These are phyloP conservation scores for Trametes pubescens DNA, from an alignment of 1,284 basidiomycete species.

Conservation along the genomic window DNA sequence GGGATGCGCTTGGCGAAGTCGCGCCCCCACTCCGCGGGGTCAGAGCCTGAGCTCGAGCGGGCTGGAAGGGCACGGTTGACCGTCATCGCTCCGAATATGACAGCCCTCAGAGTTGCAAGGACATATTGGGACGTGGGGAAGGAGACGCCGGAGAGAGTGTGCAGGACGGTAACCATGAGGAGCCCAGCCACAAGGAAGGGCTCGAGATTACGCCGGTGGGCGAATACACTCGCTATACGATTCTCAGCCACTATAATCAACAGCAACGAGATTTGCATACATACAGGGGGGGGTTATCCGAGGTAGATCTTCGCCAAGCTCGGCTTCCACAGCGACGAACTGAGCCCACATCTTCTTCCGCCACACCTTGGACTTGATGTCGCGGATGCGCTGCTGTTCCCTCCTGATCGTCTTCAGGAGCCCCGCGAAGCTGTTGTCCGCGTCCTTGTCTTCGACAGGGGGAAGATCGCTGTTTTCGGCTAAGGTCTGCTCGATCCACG, in stretches of 20 bases:
- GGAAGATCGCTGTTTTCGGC: not conserved
- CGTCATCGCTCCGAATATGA: constrained; percentile 7
- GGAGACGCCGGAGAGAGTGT: constrained; percentile 8
- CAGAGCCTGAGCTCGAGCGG: too few species aligned
- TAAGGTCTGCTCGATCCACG: constrained; percentile 4
- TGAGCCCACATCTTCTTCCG: constrained; percentile 6
- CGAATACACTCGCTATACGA: too few species aligned
- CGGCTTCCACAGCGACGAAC: not conserved
- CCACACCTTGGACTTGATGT: not conserved
- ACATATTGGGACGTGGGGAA: not conserved
- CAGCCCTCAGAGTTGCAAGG: constrained; percentile 11
- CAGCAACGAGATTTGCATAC: not conserved
- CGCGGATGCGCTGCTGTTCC: not conserved
- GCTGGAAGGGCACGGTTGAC: not conserved
- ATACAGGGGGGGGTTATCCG: not conserved
- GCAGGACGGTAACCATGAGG: constrained; percentile 10
- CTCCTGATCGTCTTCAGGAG: not conserved
- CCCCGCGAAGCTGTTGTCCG: not conserved
- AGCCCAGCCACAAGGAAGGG: constrained; percentile 6
- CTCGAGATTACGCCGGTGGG: not conserved
- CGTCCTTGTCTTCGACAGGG: not conserved
- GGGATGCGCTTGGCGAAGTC: not conserved
- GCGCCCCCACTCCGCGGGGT: not conserved
- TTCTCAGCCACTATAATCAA: not conserved
- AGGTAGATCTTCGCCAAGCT: not conserved